A percentile compares a stretch with the other conserved stretches of the same genome.
These are phyloP conservation scores for Calonectria pseudoturangicola DNA, from an alignment of 2,329 filamentous ascomycete genomes.

Conservation along the genomic window DNA sequence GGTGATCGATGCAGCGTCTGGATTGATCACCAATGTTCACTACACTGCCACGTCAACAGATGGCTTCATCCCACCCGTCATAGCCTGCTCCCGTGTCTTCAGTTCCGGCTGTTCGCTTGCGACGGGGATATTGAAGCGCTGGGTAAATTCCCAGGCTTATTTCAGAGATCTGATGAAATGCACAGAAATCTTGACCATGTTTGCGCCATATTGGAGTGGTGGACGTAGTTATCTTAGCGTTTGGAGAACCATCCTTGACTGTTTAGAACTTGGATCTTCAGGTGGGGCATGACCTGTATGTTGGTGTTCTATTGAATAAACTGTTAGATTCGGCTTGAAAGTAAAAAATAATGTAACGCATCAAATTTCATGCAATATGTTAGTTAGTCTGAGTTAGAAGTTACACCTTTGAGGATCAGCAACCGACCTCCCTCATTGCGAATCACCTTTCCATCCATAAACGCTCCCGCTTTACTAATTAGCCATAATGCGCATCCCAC, in stretches of 20 bases:
- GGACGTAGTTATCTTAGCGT: constrained; percentile 13
- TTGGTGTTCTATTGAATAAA: background rate
- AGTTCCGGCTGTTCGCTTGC: constrained; percentile 3
- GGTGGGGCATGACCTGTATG: background rate
- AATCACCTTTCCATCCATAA: constrained; percentile 25
- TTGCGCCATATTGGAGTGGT: constrained; percentile 7
- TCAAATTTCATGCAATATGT: background rate
- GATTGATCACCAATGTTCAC: background rate
- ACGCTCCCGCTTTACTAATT: constrained; percentile 17
- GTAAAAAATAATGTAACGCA: background rate
- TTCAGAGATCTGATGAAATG: constrained; percentile 8
- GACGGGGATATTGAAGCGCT: constrained; percentile 6
- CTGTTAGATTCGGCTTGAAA: background rate
- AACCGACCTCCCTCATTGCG: constrained; percentile 9
- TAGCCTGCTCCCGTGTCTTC: constrained; percentile 13
- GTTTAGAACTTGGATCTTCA: background rate
- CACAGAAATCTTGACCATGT: constrained; percentile 9
- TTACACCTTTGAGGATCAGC: constrained; percentile 15
- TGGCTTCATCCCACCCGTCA: constrained; percentile 1
- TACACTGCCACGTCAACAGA: background rate
- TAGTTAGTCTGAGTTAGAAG: constrained; percentile 14
- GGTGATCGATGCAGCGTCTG: constrained; percentile 9
- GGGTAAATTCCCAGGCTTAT: background rate
- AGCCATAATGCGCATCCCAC: constrained; percentile 15
- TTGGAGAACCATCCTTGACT: constrained; percentile 8